These are phyloP conservation scores for Agaricales sp. DNA, from an alignment of 1,284 basidiomycete species.

Conservation along the genomic window DNA sequence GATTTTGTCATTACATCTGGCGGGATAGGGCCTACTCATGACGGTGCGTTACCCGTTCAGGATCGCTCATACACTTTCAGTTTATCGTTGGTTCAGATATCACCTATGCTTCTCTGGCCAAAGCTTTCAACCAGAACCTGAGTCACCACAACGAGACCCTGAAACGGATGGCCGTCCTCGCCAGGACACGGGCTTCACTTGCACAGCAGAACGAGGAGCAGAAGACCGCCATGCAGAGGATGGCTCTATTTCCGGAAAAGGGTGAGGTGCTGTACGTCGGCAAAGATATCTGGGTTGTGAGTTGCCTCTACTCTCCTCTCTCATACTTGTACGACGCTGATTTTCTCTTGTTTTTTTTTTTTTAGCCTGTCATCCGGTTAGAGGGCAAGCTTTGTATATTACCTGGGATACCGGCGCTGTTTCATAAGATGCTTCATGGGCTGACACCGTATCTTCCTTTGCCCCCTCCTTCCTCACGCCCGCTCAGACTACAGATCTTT, in stretches of 20 bases:
- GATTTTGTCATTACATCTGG: conserved; percentile 86
- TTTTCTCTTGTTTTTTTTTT: neutral
- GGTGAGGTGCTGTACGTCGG: conserved; percentile 70
- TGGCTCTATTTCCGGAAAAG: conserved; percentile 76
- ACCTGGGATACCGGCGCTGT: conserved; percentile 84
- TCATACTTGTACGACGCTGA: neutral
- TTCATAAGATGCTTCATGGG: conserved; percentile 69
- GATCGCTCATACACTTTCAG: conserved; percentile 1
- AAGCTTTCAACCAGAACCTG: conserved; percentile 73
- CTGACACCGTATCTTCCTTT: conserved; percentile 69
- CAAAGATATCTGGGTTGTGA: conserved; percentile 76
- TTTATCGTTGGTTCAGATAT: conserved; percentile 46
- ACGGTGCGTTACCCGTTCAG: conserved; percentile 37
- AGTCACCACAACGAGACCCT: conserved; percentile 77
- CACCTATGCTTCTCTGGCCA: conserved; percentile 81
- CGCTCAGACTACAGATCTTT: conserved; percentile 68
- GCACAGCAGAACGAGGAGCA: conserved; percentile 61
- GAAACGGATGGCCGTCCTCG: conserved; percentile 62
- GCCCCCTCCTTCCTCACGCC: conserved; percentile 59
- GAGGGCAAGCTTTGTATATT: conserved; percentile 81
- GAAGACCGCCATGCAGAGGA: conserved; percentile 60
- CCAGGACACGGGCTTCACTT: conserved; percentile 46
- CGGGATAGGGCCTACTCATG: conserved; percentile 82
- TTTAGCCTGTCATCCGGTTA: conserved; percentile 73
- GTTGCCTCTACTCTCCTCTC: conserved; percentile 15